Evolutionary conservation across 2,329 filamentous ascomycete species (phyloP).

Genomic region (Colletotrichum coccodes): DNA sequence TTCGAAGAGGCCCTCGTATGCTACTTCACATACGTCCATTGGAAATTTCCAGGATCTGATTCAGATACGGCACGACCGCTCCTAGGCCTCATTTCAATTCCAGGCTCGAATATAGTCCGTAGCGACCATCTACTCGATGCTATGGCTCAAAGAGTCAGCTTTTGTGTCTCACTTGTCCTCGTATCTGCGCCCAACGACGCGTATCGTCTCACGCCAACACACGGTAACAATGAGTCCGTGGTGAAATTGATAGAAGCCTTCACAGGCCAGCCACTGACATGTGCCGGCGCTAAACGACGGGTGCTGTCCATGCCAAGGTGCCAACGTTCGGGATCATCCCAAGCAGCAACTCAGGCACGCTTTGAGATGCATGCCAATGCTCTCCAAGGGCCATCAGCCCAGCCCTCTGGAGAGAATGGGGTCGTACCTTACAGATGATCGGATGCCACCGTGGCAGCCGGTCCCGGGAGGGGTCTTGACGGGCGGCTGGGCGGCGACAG

Average conservation of each 20-base stretch:
- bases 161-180: no score
- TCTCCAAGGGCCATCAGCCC: neutral
- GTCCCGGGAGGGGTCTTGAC: neutral
- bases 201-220: neutral
- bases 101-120: no score
- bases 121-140: no score
- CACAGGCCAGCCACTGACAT: neutral
- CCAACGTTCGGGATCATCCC: neutral
- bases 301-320: neutral
- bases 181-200: neutral
- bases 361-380: neutral
- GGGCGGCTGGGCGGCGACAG: neutral
- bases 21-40: neutral
- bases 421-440: neutral
- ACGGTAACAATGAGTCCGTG: neutral
- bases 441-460: conserved; percentile 11
- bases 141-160: no score
- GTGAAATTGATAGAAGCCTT: no score
- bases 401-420: neutral
- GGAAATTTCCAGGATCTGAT: no score
- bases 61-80: no score
- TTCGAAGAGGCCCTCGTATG: neutral
- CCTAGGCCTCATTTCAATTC: no score
- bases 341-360: neutral
- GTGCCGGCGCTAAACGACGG: neutral